Conservation (phyloP, 2,329 filamentous ascomycete species). For the Hymenoscyphus salicellus region DNA sequence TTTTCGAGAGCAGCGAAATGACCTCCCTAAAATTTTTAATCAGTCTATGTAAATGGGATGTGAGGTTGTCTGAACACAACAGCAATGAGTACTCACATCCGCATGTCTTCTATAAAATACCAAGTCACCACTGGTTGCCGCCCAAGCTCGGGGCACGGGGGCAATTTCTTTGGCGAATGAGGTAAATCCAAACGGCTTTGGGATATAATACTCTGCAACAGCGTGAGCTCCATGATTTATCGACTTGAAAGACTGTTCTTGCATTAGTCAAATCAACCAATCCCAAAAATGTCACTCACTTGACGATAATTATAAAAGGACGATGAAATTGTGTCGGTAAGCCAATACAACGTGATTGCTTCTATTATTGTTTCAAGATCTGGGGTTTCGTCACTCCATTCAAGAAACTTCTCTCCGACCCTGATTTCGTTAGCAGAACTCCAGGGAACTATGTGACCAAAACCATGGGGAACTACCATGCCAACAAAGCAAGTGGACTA, state of each 20-base stretch:
- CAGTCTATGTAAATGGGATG: not conserved
- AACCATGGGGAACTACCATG: conserved; percentile 40
- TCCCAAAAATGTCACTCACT: conserved; percentile 11
- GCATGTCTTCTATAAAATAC: conserved; percentile 39
- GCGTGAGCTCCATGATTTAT: not conserved
- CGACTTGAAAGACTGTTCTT: not conserved
- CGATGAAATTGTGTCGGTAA: conserved; percentile 48
- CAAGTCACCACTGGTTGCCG: conserved; percentile 39
- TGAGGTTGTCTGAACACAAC: not conserved
- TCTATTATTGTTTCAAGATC: conserved; percentile 47
- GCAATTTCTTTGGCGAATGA: conserved; percentile 44
- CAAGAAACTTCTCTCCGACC: conserved; percentile 48
- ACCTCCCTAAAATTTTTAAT: conserved; percentile 40
- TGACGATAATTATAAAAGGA: conserved; percentile 51
- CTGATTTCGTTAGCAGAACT: not conserved
- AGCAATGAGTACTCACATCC: conserved; percentile 27
- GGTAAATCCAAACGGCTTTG: conserved; percentile 47
- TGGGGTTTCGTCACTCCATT: conserved; percentile 40
- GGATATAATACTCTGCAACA: not conserved
- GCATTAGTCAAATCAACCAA: not conserved
- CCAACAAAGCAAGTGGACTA: conserved; percentile 54
- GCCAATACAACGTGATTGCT: conserved; percentile 53
- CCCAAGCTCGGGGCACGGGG: conserved; percentile 39
- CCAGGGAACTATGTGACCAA: not conserved
- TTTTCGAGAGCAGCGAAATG: conserved; percentile 52